phyloP scores from a whole-genome alignment of 2,329 filamentous ascomycete species.

The Stagonosporopsis cucurbitacearum region DNA sequence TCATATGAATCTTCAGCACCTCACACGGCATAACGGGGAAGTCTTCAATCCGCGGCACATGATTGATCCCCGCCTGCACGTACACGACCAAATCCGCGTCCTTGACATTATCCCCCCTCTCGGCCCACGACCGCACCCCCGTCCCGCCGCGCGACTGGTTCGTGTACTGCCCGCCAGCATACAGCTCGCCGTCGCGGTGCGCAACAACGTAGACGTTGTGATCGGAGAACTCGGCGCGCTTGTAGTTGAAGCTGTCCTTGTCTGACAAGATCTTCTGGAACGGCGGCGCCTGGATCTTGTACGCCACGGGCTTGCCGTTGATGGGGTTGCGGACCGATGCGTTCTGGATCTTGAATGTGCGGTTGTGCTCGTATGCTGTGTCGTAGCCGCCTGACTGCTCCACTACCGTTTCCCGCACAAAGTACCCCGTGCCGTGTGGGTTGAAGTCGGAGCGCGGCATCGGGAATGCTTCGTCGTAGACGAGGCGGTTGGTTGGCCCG shows the following conservation, averaged over 20 bases:
- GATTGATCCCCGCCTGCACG: slow-evolving; percentile 65
- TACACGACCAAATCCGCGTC: slow-evolving; percentile 65
- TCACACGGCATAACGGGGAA: slow-evolving; percentile 67
- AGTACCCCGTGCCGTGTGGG: slow-evolving; percentile 61
- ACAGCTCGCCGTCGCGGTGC: slow-evolving; percentile 65
- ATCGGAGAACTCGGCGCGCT: slow-evolving; percentile 65
- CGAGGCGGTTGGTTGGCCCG: slow-evolving; percentile 53
- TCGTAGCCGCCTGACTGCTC: slow-evolving; percentile 60
- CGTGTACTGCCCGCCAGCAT: slow-evolving; percentile 65
- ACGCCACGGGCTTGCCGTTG: slow-evolving; percentile 57
- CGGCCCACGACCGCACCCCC: slow-evolving; percentile 57
- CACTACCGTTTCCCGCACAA: slow-evolving; percentile 55
- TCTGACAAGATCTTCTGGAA: slow-evolving; percentile 61
- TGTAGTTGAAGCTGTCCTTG: slow-evolving; percentile 61
- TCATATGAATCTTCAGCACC: slow-evolving; percentile 63
- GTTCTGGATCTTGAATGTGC: slow-evolving; percentile 59
- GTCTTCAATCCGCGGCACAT: slow-evolving; percentile 63
- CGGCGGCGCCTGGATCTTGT: slow-evolving; percentile 58
- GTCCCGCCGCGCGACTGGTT: slow-evolving; percentile 64
- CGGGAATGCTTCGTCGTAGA: slow-evolving; percentile 62
- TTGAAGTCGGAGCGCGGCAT: slow-evolving; percentile 65
- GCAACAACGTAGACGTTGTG: slow-evolving; percentile 65
- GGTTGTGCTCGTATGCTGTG: slow-evolving; percentile 53
- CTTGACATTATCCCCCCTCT: slow-evolving; percentile 60
- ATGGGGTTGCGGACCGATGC: slow-evolving; percentile 53